Conservation (phyloP, 2,329 filamentous ascomycete genomes). For the Penicillium janthinellum region DNA sequence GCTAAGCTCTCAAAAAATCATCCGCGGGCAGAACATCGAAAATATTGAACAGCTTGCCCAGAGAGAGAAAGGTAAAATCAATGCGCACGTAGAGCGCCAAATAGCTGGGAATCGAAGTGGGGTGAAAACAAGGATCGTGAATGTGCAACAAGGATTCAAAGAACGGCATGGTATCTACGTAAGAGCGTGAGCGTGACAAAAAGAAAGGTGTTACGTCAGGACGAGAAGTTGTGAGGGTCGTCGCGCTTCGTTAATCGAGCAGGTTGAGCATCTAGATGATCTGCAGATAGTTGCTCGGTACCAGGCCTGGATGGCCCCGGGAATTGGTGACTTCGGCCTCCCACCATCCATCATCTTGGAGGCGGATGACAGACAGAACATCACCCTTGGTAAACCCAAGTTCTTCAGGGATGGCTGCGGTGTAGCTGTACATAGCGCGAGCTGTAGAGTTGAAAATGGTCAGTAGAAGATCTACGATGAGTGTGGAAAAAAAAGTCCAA, state of each 20-base stretch:
- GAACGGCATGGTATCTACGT: conserved; percentile 27
- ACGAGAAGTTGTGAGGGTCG: conserved; percentile 24
- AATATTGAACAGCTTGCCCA: conserved; percentile 13
- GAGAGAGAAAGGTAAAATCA: conserved; percentile 5
- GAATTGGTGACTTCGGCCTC: conserved; percentile 82
- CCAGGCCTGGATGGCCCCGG: conserved; percentile 55
- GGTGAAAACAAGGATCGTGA: conserved; percentile 18
- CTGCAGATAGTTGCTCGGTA: conserved; percentile 69
- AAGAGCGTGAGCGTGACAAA: conserved; percentile 18
- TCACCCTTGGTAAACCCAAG: conserved; percentile 91
- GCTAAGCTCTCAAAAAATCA: conserved; percentile 19
- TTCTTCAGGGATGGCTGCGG: conserved; percentile 93
- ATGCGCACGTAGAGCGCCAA: conserved; percentile 13
- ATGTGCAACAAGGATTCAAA: conserved; percentile 23
- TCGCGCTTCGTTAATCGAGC: conserved; percentile 29
- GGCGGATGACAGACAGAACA: conserved; percentile 79
- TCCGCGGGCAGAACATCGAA: conserved; percentile 9
- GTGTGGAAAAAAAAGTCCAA: no score
- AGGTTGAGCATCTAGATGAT: conserved; percentile 47
- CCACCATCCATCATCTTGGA: conserved; percentile 99
- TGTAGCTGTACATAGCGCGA: conserved; percentile 90
- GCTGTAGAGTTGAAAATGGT: conserved; percentile 57
- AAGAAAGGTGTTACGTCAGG: conserved; percentile 19
- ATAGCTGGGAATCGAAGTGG: conserved; percentile 8
- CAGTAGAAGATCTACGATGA: conserved; percentile 5